Evolutionary conservation across 2,329 filamentous ascomycete genomes (phyloP), one percentile per base, ranked within the genome.

Genomic region (Colletotrichum sp.): DNA sequence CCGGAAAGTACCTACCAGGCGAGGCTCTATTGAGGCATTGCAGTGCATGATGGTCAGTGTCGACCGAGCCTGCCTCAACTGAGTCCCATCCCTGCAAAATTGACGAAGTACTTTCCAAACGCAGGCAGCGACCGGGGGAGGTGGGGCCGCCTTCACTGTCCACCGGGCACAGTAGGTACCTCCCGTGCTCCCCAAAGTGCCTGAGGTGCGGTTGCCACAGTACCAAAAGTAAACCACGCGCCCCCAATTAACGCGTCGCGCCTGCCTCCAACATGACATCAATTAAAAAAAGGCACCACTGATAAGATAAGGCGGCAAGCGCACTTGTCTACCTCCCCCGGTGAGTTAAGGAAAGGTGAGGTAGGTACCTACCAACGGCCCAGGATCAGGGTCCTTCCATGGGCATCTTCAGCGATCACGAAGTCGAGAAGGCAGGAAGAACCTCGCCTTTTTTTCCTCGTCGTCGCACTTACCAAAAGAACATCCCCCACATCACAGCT

Each of bases 241-340:
- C 55, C 64, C 24, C 34, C 36, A 55, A 72, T 73, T 76, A 68
- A 73, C 73, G 73, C 70, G 70, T 73, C 68, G 72, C 62, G 72
- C 68, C 6, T 64, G 24, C 49, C 21, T 30, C 13, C 28, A 18
- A 63, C 55, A 72, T 75, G 72, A 75, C 68, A 75, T 72, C 63
- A 67, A 71, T 36, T n/a, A 21, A 39, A 55, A 28, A 26, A 34
- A 63, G 55, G 24, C 34, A 18, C 36, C 6, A 49, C 44, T 49
- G 72, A 75, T 75, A 72, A 75, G 70, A 76, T 65, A 76, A 76
- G 44, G 64, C 39, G 52, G 15, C 34, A 64, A 52, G 15, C 26
- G 70, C 52, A 67, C 62, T 18, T 28, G 32, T 59, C 60, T 67
- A 62, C 71, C 55, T 72, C 16, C 60, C 60, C 13, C n/a, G 44